Base-by-base conservation (phyloP, 148 eudicot genomes). In the Persicaria maculosa region DNA sequence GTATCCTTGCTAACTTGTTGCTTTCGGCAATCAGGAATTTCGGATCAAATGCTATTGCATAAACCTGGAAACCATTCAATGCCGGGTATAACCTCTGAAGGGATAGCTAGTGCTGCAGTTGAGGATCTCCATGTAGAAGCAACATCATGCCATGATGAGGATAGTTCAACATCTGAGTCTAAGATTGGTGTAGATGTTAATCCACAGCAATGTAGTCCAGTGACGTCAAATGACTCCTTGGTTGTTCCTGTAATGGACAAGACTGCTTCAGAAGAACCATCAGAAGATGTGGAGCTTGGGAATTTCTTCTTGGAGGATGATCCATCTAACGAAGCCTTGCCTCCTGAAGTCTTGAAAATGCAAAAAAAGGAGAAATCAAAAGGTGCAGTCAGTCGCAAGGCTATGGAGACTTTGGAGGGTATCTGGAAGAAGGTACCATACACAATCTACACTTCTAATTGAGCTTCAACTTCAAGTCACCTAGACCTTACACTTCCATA, bases 351-450 rank as follows among this genome's bases (percentile, higher is more conserved):
- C 50, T 19, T 84, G 79, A 86, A 86, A 68, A 57, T 87, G 47
- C 90, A 88, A 76, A 91, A 81, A 83, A 90, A 86, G 78, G 87
- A 82, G 72, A 90, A 77, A 81, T 40, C 86, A 72, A 85, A 75
- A 84, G 84, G 82, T 54, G 54, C 79, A 74, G 81, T 85, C 67
- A 82, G 84, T 75, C 85, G 74, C 71, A 92, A 85, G 79, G 86
- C 84, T 71, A 62, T 91, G 75, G 93, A 86, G 76, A 84, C 84
- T 76, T 76, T 95, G 81, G 98, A 95, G 78, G 98, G 98, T 77
- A 86, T 91, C 57, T 95, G 98, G 98, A 95, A 88, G 83, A 89
- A 88, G 98, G 98, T 95, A 85, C 74, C 68, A 47, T 45, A 64
- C 69, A 36, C 69, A 64, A 12, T 40, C 31, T 64, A 64, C 6